Base-by-base conservation (phyloP, 1,284 basidiomycete genomes). In the Omphalotus olearius region DNA sequence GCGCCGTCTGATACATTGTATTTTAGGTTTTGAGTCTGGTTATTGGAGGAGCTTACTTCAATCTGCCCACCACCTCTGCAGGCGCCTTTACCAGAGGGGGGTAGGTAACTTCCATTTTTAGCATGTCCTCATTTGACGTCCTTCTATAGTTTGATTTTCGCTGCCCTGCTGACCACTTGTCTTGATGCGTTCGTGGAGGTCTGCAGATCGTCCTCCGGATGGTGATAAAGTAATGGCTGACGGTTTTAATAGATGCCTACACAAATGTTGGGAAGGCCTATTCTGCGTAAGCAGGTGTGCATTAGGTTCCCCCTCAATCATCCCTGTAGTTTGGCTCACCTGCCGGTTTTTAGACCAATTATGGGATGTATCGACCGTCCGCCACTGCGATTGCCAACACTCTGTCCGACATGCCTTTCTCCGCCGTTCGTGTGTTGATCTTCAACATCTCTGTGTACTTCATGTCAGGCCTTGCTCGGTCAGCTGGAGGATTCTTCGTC, bases 31-130 rank as follows among this genome's bases (percentile, higher is more conserved):
- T 93, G 30, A 84, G 89, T 46, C 68, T 96, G 45, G 79, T 96
- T 47, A 76, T 89, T 58, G 92, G 92, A 33, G 83, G 78, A 16
- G 82, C 85, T 13, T 94, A 82, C 70, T 81, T 83, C 60, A 80
- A 88, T 50, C 76, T 89, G 28, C 88, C 90, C 2, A 60, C 76
- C 14, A 85, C 87, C 0, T 82, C 91, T 6, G 78, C 79, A 35
- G 92, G 92, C 36, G 89, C 87, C 0, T 96, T 96, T 70, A 93
- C 91, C 17, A 82, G 92, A 57, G 93, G 91, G 57, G 64, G 67
- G 69, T 70, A 53, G 45, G 59, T 52, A 11, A n/a, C 16, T 1
- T 43, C 9, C 17, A 3, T 26, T 7, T 16, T 33, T 4, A n/a
- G n/a, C n/a, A 17, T 18, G 6, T 4, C 5, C 18, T 16, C 26